These are phyloP conservation scores for Psophocarpus tetragonolobus DNA, from an alignment of 306 rosid genomes.

Conservation along the genomic window DNA sequence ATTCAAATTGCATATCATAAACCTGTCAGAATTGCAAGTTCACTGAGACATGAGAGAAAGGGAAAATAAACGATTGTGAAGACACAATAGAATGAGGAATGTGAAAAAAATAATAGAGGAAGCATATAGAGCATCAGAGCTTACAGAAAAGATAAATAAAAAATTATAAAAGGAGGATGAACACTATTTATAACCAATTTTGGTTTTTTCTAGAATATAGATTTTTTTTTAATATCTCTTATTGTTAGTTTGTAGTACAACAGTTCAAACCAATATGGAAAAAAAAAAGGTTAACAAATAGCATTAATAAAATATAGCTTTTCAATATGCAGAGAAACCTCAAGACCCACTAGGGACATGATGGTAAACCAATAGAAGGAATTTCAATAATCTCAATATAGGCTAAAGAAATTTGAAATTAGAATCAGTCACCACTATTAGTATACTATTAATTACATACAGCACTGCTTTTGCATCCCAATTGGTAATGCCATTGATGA, in stretches of 20 bases:
- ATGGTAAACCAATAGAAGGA: background rate
- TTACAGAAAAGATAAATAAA: constrained; percentile 2
- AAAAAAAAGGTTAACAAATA: background rate
- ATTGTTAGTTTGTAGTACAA: background rate
- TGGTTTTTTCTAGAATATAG: background rate
- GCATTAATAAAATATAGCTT: background rate
- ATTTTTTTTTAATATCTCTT: background rate
- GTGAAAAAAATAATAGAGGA: background rate
- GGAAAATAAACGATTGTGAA: background rate
- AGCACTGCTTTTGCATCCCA: background rate
- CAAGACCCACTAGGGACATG: background rate
- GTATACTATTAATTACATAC: background rate
- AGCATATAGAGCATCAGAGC: constrained; percentile 10
- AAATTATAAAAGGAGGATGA: background rate
- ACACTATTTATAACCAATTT: background rate
- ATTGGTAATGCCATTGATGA: background rate
- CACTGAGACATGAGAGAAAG: constrained; percentile 19
- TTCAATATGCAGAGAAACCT: background rate
- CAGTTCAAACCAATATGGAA: background rate
- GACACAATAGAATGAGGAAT: background rate
- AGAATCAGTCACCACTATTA: background rate
- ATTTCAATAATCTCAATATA: background rate
- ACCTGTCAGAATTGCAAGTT: constrained; percentile 58
- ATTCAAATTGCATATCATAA: constrained; percentile 96
- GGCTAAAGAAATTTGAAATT: background rate